A percentile compares a stretch with the other conserved stretches of the same genome.
Evolutionary conservation across 192 early-diverging fungal species (phyloP).

Genomic region (Thoreauomyces humboldtii): DNA sequence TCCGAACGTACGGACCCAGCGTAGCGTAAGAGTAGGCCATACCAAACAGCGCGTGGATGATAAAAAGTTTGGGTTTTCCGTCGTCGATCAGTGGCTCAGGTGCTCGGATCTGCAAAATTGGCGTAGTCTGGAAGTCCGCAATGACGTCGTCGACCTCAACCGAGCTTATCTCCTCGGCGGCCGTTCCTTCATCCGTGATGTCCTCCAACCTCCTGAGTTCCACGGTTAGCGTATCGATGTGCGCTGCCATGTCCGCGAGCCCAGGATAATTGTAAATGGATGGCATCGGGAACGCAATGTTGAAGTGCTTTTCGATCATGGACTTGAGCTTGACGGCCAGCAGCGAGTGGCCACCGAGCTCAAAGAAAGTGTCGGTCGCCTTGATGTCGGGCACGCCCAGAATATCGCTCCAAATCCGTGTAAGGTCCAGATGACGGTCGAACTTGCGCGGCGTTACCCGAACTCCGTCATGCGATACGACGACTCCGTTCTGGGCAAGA

Average conservation of each 20-base stretch:
- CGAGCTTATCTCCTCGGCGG: no score
- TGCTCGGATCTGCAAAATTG: not conserved
- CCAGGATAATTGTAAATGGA: not conserved
- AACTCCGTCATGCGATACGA: no score
- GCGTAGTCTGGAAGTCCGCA: not conserved
- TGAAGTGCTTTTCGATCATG: not conserved
- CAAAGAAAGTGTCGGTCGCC: not conserved
- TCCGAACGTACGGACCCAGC: conserved; percentile 7
- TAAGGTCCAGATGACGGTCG: not conserved
- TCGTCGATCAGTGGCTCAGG: not conserved
- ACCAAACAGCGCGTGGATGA: conserved; percentile 18
- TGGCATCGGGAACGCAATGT: not conserved
- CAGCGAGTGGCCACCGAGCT: not conserved
- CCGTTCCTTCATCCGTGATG: not conserved
- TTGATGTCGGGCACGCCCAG: not conserved
- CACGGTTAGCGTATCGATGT: not conserved
- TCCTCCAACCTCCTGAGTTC: not conserved
- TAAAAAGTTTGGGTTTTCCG: conserved; percentile 6
- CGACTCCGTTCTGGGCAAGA: not conserved
- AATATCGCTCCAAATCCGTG: not conserved
- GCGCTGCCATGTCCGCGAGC: not conserved
- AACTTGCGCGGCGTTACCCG: no score
- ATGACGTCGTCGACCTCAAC: not conserved
- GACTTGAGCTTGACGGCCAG: not conserved
- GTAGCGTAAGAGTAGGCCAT: conserved; percentile 7